Evolutionary conservation across 2,329 filamentous ascomycete species (phyloP).

Genomic region (Fusarium aywerte): DNA sequence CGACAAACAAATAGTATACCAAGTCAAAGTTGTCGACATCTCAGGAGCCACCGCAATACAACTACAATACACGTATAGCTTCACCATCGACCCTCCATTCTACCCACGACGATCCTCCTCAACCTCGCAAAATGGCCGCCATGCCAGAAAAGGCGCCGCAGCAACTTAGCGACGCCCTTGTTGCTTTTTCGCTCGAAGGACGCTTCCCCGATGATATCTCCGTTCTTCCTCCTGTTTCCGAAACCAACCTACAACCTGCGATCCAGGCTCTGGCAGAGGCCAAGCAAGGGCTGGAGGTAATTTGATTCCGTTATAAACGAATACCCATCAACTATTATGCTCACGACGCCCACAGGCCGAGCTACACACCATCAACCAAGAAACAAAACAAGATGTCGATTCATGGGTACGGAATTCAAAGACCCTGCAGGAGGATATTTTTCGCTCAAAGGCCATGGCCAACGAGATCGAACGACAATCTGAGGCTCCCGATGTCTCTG

Average conservation of each 20-base stretch:
- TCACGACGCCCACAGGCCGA: conserved; percentile 58
- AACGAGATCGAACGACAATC: conserved; percentile 83
- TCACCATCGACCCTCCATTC: conserved; percentile 1
- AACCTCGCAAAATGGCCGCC: conserved; percentile 46
- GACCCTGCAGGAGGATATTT: conserved; percentile 85
- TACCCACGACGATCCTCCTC: neutral
- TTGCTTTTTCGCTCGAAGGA: conserved; percentile 55
- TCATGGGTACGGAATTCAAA: conserved; percentile 88
- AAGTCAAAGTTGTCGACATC: conserved; percentile 4
- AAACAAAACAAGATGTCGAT: conserved; percentile 81
- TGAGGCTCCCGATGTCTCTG: conserved; percentile 68
- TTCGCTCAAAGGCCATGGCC: conserved; percentile 80
- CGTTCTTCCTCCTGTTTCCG: conserved; percentile 52
- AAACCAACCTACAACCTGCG: conserved; percentile 53
- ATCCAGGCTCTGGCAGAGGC: conserved; percentile 53
- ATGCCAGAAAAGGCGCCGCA: conserved; percentile 42
- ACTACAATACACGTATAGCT: conserved; percentile 25
- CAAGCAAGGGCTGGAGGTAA: conserved; percentile 55
- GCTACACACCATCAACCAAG: conserved; percentile 79
- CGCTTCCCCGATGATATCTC: conserved; percentile 55
- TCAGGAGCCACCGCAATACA: neutral
- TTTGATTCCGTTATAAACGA: conserved; percentile 11
- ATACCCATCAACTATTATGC: conserved; percentile 18
- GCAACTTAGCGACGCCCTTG: conserved; percentile 54
- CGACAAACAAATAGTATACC: neutral